phyloP scores from a whole-genome alignment of 441 rosid genomes.

The Erysimum pusillum region DNA sequence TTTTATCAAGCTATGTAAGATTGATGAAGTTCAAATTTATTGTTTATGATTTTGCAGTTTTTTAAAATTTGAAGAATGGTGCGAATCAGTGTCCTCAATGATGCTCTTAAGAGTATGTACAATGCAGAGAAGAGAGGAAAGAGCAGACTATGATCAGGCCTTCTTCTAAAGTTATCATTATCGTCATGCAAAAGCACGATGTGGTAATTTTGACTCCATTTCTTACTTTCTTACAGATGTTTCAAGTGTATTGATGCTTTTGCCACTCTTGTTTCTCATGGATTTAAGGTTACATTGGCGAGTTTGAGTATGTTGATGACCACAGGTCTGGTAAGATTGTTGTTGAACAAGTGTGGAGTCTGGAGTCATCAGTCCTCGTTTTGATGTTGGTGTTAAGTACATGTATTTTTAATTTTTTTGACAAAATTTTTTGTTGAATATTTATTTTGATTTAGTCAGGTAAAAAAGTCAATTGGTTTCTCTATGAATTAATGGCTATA shows the following conservation, averaged over 20 bases:
- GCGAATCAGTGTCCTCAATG: conserved; percentile 65
- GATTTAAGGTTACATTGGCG: conserved; percentile 62
- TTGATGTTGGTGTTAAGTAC: conserved; percentile 67
- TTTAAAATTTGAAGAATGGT: conserved; percentile 50
- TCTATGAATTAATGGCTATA: too few relatives aligned
- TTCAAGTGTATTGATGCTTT: background rate
- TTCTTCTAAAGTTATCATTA: conserved; percentile 63
- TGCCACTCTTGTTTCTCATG: background rate
- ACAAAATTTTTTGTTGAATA: too few relatives aligned
- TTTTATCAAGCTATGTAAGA: too few relatives aligned
- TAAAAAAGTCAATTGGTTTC: too few relatives aligned
- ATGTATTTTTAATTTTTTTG: too few relatives aligned
- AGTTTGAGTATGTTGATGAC: conserved; percentile 73
- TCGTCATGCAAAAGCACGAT: conserved; percentile 77
- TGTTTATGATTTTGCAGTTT: conserved; percentile 14
- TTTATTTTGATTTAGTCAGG: too few relatives aligned
- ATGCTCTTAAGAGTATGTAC: conserved; percentile 69
- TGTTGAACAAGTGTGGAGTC: conserved; percentile 64
- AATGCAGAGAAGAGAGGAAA: conserved; percentile 73
- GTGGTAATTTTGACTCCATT: background rate
- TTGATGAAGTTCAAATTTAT: background rate
- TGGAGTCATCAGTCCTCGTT: conserved; percentile 70
- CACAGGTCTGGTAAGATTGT: conserved; percentile 73
- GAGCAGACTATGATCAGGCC: conserved; percentile 76
- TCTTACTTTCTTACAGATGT: background rate